phyloP scores from a whole-genome alignment of 305 asterid genomes.

The Rubia tinctorum region DNA sequence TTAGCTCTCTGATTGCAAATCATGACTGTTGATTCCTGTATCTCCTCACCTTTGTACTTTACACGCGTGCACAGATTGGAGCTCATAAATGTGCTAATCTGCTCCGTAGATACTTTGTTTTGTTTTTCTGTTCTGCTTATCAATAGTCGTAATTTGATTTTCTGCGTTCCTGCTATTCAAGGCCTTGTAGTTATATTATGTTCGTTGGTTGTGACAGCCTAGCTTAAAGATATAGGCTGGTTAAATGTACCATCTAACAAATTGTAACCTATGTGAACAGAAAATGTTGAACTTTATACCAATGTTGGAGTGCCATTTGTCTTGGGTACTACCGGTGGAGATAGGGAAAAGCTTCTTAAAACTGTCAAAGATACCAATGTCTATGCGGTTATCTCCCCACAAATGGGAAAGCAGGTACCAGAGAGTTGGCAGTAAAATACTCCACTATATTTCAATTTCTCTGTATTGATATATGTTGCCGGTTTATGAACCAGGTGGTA shows the following conservation, averaged over 20 bases:
- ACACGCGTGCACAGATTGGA: background rate
- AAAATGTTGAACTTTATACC: conserved; percentile 78
- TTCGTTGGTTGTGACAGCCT: background rate
- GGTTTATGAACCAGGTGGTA: conserved; percentile 56
- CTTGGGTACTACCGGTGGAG: conserved; percentile 98
- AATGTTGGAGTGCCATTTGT: conserved; percentile 97
- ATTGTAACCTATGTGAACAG: conserved; percentile 32
- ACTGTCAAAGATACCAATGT: conserved; percentile 64
- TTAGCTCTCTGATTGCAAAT: background rate
- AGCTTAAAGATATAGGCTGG: background rate
- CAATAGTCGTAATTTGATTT: background rate
- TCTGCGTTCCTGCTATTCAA: background rate
- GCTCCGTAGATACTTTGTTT: background rate
- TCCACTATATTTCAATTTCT: conserved; percentile 2
- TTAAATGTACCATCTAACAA: background rate
- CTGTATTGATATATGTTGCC: conserved; percentile 9
- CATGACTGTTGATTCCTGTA: background rate
- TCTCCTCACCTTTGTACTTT: background rate
- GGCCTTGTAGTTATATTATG: background rate
- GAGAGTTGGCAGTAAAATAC: conserved; percentile 3
- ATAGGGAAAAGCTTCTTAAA: conserved; percentile 76
- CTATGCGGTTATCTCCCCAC: conserved; percentile 96
- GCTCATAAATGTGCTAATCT: background rate
- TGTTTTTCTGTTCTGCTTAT: background rate
- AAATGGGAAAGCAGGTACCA: conserved; percentile 98